Evolutionary conservation across 2,329 filamentous ascomycete genomes (phyloP), one percentile per base, ranked within the genome.

Genomic region (Penicillium sp.): DNA sequence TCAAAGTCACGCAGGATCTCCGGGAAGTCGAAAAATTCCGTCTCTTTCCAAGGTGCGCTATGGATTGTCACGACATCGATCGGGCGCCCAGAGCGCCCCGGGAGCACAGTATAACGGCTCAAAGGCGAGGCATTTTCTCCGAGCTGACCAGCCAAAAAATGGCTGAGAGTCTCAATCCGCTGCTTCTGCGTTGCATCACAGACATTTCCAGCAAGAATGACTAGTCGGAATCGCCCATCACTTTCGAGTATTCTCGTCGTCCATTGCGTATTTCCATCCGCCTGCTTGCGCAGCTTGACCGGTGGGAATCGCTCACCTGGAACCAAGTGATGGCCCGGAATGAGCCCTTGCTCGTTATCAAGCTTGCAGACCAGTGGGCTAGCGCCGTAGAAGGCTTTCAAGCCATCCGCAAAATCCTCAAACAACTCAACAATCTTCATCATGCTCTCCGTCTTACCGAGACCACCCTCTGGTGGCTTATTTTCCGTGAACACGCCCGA

Each of bases 1-100:
- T 78, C 72, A 32, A 74, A 78, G 0, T 75, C 75, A 32, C 73
- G 74, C 33, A 80, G 74, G 0, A 77, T 67, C 1, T 74, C 71
- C 0, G 78, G 78, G 10, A 66, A 73, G 46, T 80, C 77, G 18
- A 79, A 62, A 6, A 82, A 60, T 44, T 81, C 77, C 0, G 78
- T 69, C 0, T 77, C 69, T 0, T 58, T 63, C 31, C 83, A 72
- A 23, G 72, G 73, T 0, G 80, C 72, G 2, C 75, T 74, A 62
- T 88, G 84, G 0, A 86, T 68, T 0, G 82, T 81, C 2, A 87
- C 62, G 0, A 87, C 70, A 28, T 86, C 82, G 29, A 88, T 73
- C 3, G 81, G 57, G 10, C 69, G 72, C 55, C 78, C 70, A 13
- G 79, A 69, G 9, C 68, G 65, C 2, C 63, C 57, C 3, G 52